These are phyloP conservation scores for Hypoxylon trugodes DNA, from an alignment of 495 filamentous ascomycete genomes.

Conservation along the genomic window DNA sequence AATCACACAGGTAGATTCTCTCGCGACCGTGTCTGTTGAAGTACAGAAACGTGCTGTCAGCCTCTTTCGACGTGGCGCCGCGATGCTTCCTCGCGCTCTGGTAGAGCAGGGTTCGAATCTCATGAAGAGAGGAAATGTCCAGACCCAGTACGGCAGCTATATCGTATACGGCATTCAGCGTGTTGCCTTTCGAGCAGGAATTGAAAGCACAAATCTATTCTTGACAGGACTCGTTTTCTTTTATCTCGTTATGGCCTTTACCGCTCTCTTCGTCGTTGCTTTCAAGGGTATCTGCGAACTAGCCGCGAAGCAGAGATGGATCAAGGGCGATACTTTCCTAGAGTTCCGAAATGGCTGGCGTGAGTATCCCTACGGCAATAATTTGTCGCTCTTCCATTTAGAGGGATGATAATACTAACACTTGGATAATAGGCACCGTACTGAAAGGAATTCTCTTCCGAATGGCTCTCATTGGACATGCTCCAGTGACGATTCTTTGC, in stretches of 20 bases:
- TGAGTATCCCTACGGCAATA: slow-evolving; percentile 16
- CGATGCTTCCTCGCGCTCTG: slow-evolving; percentile 61
- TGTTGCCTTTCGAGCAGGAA: slow-evolving; percentile 84
- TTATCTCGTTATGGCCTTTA: slow-evolving; percentile 76
- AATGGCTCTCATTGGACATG: slow-evolving; percentile 88
- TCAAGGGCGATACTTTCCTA: slow-evolving; percentile 86
- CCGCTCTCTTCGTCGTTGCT: slow-evolving; percentile 72
- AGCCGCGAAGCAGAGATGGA: slow-evolving; percentile 72
- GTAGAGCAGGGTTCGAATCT: slow-evolving; percentile 52
- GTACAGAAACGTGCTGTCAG: slow-evolving; percentile 70
- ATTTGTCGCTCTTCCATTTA: background rate
- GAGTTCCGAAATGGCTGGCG: slow-evolving; percentile 93
- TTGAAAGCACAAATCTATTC: slow-evolving; percentile 95
- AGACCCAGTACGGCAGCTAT: slow-evolving; percentile 61
- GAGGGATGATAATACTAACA: slow-evolving; percentile 1
- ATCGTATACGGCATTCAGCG: slow-evolving; percentile 87
- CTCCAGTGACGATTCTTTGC: slow-evolving; percentile 88
- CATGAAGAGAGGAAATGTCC: slow-evolving; percentile 55
- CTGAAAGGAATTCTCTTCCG: slow-evolving; percentile 93
- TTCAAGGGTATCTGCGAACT: slow-evolving; percentile 85
- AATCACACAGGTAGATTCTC: slow-evolving; percentile 75
- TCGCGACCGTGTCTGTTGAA: slow-evolving; percentile 80
- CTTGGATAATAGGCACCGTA: slow-evolving; percentile 59
- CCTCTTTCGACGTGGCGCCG: slow-evolving; percentile 56
- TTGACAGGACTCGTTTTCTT: slow-evolving; percentile 92